phyloP scores from a whole-genome alignment of 2,329 filamentous ascomycete species.

The Aspergillus intermedius region DNA sequence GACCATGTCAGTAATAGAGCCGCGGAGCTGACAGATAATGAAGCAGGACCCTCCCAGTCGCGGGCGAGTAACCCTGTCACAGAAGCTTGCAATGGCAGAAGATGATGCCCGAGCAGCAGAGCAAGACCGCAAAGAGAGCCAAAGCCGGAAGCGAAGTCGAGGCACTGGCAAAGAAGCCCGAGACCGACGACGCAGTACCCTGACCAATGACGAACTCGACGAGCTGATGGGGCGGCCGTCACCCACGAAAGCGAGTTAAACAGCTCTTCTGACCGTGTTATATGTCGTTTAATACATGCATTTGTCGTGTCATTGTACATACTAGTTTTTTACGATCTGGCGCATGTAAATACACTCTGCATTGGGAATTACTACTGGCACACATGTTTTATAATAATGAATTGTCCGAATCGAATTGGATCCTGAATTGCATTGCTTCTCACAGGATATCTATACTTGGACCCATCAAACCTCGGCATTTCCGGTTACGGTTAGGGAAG shows the following conservation, averaged over 20 bases:
- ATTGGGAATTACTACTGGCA: not conserved
- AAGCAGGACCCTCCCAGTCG: conserved; percentile 9
- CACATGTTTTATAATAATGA: conserved; percentile 4
- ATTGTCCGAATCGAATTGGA: not conserved
- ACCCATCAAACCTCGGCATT: not conserved
- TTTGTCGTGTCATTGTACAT: conserved; percentile 4
- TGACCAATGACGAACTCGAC: conserved; percentile 41
- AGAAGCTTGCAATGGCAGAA: conserved; percentile 40
- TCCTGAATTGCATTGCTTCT: not conserved
- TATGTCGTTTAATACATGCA: conserved; percentile 6
- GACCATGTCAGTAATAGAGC: not conserved
- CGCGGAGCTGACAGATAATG: conserved; percentile 6
- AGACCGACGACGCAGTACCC: conserved; percentile 36
- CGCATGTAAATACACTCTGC: conserved; percentile 7
- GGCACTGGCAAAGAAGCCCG: conserved; percentile 21
- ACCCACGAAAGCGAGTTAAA: not conserved
- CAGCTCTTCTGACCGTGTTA: conserved; percentile 1
- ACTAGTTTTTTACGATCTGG: conserved; percentile 12
- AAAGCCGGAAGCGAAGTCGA: conserved; percentile 31
- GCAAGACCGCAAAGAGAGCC: conserved; percentile 25
- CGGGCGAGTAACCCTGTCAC: conserved; percentile 30
- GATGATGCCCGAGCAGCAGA: conserved; percentile 37
- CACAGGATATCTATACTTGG: not conserved
- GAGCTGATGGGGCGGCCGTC: conserved; percentile 29
- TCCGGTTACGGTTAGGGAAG: not conserved